Base-by-base conservation (phyloP, 371 early-diverging fungal genomes). In the Rhizopus arrhizus region DNA sequence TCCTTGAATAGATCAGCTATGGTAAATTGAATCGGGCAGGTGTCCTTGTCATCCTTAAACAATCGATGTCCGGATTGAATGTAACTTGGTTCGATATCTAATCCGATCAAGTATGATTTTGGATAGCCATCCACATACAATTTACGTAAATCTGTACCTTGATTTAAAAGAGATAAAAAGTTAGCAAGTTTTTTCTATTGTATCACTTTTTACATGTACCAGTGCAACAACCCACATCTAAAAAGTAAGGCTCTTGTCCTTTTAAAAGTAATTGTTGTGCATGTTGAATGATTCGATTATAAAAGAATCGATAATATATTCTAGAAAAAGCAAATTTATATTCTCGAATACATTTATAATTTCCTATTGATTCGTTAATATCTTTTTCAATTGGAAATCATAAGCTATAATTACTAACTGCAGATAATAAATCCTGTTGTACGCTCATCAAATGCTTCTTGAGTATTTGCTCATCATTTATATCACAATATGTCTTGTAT, bases 211-310 rank as follows among this genome's bases (percentile, higher is more conserved):
- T 22, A 49, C 36, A 9, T n/a, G 54, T 68, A 76, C 80, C 80
- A 62, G 76, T 66, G 16, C 80, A 80, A 57, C 77, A 80, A 15
- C 80, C 80, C 55, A 80, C 65, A 31, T 80, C 80, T 12, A 80
- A 42, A 31, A 80, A 63, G 41, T 61, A 47, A 33, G 76, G 74
- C 5, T 43, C 45, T 40, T 59, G 43, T 9, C 53, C 45, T 10
- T 46, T 35, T 48, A 58, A 47, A 10, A 50, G 13, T 3, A 53
- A n/a, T 42, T 16, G 35, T 43, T 70, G 63, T 13, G 57, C 72
- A 31, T 64, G 22, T 28, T 65, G 62, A 42, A 79, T 38, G 2
- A 78, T 41, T 9, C 48, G 32, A 8, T 46, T 46, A 47, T 79
- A 79, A 53, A 70, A 79, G 56, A 79, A 79, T 28, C 80, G 65